Evolutionary conservation across 495 filamentous ascomycete species (phyloP).

Genomic region (Daldinia loculata): DNA sequence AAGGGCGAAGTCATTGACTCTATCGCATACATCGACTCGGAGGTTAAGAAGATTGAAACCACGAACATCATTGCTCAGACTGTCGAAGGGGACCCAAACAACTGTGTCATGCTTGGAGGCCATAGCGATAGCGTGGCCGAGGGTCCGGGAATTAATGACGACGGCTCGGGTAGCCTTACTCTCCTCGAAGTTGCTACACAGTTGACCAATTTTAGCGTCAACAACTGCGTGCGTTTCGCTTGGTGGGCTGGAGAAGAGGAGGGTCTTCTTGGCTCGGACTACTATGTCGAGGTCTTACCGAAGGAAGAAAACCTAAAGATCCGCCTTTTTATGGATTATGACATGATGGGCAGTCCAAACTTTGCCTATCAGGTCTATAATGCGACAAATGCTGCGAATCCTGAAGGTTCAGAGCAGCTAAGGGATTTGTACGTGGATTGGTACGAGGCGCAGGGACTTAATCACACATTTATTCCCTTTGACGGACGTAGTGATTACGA

Average conservation of each 20-base stretch:
- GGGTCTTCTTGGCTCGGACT: conserved; percentile 65
- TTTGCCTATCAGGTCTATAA: conserved; percentile 65
- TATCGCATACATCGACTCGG: conserved; percentile 65
- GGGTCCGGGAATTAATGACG: conserved; percentile 61
- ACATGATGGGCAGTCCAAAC: conserved; percentile 66
- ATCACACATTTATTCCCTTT: conserved; percentile 62
- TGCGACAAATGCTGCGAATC: conserved; percentile 56
- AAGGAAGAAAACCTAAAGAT: conserved; percentile 63
- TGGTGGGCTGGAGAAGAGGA: conserved; percentile 69
- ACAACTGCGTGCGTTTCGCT: conserved; percentile 65
- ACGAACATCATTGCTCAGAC: conserved; percentile 66
- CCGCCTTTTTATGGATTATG: conserved; percentile 67
- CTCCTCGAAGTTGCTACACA: conserved; percentile 64
- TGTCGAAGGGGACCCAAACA: conserved; percentile 60
- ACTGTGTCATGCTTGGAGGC: conserved; percentile 66
- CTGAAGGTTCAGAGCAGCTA: conserved; percentile 58
- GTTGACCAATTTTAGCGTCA: conserved; percentile 58
- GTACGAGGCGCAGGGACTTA: conserved; percentile 57
- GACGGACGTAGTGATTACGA: conserved; percentile 67
- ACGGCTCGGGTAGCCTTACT: conserved; percentile 62
- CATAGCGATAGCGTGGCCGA: conserved; percentile 64
- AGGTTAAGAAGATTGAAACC: conserved; percentile 55
- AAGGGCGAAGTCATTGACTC: conserved; percentile 57
- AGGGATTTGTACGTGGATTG: conserved; percentile 61
- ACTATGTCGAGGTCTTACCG: conserved; percentile 60